Base-by-base conservation (phyloP, 2,329 filamentous ascomycete genomes). In the Graphium sp. region DNA sequence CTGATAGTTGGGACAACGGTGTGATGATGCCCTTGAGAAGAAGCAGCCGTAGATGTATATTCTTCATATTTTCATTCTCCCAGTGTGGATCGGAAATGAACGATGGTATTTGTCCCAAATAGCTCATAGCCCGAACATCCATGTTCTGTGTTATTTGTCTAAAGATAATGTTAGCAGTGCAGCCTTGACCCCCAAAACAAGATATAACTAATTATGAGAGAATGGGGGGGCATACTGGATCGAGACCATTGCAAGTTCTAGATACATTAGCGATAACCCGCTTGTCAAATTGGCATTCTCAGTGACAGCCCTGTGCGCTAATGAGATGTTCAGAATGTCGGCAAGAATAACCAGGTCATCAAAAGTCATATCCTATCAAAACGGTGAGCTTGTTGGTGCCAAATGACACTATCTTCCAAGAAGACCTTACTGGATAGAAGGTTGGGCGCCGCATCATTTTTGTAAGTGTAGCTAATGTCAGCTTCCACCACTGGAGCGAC, bases 391-490 rank as follows among this genome's bases (percentile, higher is more conserved):
- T 15, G 19, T n/a, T n/a, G n/a, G n/a, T n/a, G n/a, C n/a, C 6
- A 11, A 26, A 6, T 22, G 16, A 11, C 8, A 4, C 14, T 4
- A 2, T 5, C 12, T 27, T 27, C 3, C 5, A 11, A 7, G 25
- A 30, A 24, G 9, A 11, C 3, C 40, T 29, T 39, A 48, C 48
- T 23, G 60, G 47, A 36, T 67, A 62, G 32, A 64, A 64, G 0
- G 60, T 65, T 1, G 63, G 53, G n/a, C 53, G 51, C 5, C 45
- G 42, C 55, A 66, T 63, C 15, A 67, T 43, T 38, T 62, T 67
- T 3, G 53, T 42, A 27, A 38, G 28, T 3, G 36, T 24, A 10
- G 29, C 27, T 6, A 38, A 22, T 4, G 25, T 21, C 12, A 31
- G 31, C 26, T 35, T 34, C 31, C 34, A 36, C 14, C 35, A 22